Conservation (phyloP, 805 yeast species). For the Nakazawaea sp. region DNA sequence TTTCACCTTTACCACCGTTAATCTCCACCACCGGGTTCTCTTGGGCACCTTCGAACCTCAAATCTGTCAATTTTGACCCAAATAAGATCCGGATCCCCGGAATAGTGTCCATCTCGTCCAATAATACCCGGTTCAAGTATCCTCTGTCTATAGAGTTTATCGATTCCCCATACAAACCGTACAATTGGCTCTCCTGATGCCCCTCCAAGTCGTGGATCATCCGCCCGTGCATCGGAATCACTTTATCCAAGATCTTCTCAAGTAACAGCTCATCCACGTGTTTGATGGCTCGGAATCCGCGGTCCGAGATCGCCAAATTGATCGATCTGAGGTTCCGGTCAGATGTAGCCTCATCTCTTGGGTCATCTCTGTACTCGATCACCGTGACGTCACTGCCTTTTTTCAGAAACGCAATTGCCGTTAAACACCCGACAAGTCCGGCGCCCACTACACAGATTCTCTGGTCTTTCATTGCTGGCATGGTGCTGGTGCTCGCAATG, state of each 20-base stretch:
- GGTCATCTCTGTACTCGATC: slow-evolving; percentile 69
- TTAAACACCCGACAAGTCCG: slow-evolving; percentile 82
- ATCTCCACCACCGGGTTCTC: slow-evolving; percentile 9
- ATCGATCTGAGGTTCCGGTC: slow-evolving; percentile 55
- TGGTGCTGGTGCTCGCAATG: no score
- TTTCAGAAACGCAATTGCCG: slow-evolving; percentile 73
- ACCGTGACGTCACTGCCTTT: slow-evolving; percentile 68
- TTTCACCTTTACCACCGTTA: slow-evolving; percentile 11
- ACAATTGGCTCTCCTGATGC: slow-evolving; percentile 56
- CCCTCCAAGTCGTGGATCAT: slow-evolving; percentile 79
- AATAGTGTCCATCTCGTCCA: slow-evolving; percentile 54
- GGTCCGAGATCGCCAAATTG: slow-evolving; percentile 79
- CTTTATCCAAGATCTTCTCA: slow-evolving; percentile 42
- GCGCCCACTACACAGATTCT: slow-evolving; percentile 92
- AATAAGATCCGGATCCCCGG: slow-evolving; percentile 38
- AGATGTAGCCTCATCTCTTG: slow-evolving; percentile 30
- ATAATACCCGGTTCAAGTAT: slow-evolving; percentile 53
- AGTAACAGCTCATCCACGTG: slow-evolving; percentile 57
- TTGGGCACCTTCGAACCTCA: slow-evolving; percentile 25
- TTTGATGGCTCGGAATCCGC: slow-evolving; percentile 70
- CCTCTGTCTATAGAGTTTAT: slow-evolving; percentile 83
- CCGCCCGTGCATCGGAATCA: slow-evolving; percentile 84
- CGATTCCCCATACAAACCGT: slow-evolving; percentile 76
- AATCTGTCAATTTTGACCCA: slow-evolving; percentile 44
- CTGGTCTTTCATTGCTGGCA: no score